A percentile compares a stretch with the other conserved stretches of the same genome.
These are phyloP conservation scores for Austroboletus festivus DNA, from an alignment of 768 basidiomycete species.

Conservation along the genomic window DNA sequence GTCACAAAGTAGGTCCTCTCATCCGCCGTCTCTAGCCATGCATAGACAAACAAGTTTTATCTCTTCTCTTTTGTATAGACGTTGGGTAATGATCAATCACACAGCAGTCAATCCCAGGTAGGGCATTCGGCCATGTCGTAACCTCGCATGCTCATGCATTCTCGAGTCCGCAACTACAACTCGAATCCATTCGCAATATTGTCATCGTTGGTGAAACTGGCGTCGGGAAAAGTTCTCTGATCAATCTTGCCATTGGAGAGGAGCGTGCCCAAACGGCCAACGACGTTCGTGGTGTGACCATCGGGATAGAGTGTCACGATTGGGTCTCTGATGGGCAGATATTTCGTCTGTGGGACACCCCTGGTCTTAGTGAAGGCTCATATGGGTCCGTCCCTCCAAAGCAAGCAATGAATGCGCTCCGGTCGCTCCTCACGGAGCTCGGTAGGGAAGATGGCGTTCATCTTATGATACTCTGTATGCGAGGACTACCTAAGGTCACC, in stretches of 20 bases:
- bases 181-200: conserved; percentile 25
- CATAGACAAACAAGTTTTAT: not conserved
- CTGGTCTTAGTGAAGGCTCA: conserved; percentile 30
- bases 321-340: conserved; percentile 13
- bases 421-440: conserved; percentile 25
- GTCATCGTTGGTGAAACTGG: conserved; percentile 29
- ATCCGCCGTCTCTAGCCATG: not conserved
- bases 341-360: conserved; percentile 32
- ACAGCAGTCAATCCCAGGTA: not conserved
- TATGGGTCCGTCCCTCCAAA: conserved; percentile 22
- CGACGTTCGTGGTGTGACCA: conserved; percentile 24
- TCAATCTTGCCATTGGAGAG: conserved; percentile 27
- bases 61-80: not conserved
- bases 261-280: conserved; percentile 22
- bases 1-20: conserved; percentile 4
- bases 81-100: conserved; percentile 6
- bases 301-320: conserved; percentile 17
- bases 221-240: conserved; percentile 30
- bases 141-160: conserved; percentile 13
- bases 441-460: conserved; percentile 19
- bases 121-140: no score
- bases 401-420: conserved; percentile 24
- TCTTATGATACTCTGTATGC: conserved; percentile 27
- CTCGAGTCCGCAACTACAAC: conserved; percentile 5
- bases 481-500: conserved; percentile 24